Conservation (phyloP, 257 asterid species). For the Linaria vulgaris region DNA sequence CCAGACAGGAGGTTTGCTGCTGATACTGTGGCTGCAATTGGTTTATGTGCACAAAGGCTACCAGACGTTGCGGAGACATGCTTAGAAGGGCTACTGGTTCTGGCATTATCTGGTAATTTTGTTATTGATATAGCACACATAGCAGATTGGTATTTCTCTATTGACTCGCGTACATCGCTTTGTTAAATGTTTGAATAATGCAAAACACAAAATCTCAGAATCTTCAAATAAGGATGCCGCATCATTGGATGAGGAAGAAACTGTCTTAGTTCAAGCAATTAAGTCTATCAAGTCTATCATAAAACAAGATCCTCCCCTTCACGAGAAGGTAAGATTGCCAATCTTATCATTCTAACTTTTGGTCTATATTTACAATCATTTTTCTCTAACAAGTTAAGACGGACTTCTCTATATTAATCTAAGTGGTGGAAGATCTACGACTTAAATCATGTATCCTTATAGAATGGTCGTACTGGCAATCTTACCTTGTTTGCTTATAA, state of each 20-base stretch:
- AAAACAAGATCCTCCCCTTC: conserved; percentile 66
- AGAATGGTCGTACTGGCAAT: not conserved
- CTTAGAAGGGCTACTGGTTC: conserved; percentile 75
- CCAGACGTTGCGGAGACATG: conserved; percentile 67
- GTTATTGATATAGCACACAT: conserved; percentile 24
- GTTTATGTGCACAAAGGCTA: conserved; percentile 78
- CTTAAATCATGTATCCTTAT: not conserved
- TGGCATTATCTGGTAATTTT: conserved; percentile 66
- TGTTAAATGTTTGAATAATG: conserved; percentile 23
- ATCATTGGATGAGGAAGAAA: conserved; percentile 60
- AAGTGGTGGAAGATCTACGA: too few relatives aligned
- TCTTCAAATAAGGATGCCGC: conserved; percentile 48
- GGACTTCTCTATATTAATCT: too few relatives aligned
- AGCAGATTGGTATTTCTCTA: conserved; percentile 20
- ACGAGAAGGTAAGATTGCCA: conserved; percentile 63
- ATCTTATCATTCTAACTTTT: conserved; percentile 11
- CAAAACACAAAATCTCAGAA: conserved; percentile 43
- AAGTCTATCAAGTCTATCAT: conserved; percentile 80
- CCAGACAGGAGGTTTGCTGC: conserved; percentile 94
- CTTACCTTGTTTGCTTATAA: conserved; percentile 16
- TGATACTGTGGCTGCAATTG: conserved; percentile 90
- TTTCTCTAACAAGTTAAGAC: not conserved
- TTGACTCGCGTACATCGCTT: conserved; percentile 1
- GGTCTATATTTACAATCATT: conserved; percentile 20
- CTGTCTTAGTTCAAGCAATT: conserved; percentile 75